Evolutionary conservation across 176 grass and related monocot species (phyloP).

Genomic region (Elaeis guineensis): DNA sequence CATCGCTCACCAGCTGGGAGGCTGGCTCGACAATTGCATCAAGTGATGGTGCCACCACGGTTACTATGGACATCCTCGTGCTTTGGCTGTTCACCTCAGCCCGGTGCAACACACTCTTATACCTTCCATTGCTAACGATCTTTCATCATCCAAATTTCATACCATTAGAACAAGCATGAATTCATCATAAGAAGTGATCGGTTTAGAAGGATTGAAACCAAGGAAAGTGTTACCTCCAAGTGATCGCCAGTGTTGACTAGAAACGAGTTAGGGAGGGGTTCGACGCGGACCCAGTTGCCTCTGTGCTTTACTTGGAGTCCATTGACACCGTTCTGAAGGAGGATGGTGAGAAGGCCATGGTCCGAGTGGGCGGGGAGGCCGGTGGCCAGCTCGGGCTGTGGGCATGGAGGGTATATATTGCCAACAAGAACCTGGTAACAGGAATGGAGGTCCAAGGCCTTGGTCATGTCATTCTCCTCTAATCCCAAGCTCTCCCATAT

Average conservation of each 20-base stretch:
- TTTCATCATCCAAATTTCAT: neutral
- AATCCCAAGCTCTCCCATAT: constrained; percentile 57
- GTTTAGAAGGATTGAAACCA: too few species aligned
- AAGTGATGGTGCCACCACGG: constrained; percentile 38
- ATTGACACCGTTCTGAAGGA: constrained; percentile 61
- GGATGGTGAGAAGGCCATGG: constrained; percentile 60
- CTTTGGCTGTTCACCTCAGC: constrained; percentile 33
- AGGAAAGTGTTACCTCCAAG: constrained; percentile 39
- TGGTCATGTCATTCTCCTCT: constrained; percentile 14
- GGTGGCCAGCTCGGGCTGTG: constrained; percentile 14
- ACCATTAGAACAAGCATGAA: too few species aligned
- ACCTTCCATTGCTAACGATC: constrained; percentile 81
- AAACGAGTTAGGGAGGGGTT: constrained; percentile 47
- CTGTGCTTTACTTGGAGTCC: constrained; percentile 60
- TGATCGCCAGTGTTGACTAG: constrained; percentile 77
- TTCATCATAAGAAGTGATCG: too few species aligned
- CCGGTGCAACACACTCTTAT: constrained; percentile 51
- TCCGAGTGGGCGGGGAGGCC: constrained; percentile 58
- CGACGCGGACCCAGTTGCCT: constrained; percentile 47
- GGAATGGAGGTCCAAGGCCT: constrained; percentile 37
- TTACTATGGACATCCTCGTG: constrained; percentile 53
- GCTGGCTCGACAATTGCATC: constrained; percentile 51
- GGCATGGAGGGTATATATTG: constrained; percentile 47
- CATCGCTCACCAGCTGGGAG: constrained; percentile 26
- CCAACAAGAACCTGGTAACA: constrained; percentile 53